These are phyloP conservation scores for Plantago major DNA, from an alignment of 257 asterid species.

Conservation along the genomic window DNA sequence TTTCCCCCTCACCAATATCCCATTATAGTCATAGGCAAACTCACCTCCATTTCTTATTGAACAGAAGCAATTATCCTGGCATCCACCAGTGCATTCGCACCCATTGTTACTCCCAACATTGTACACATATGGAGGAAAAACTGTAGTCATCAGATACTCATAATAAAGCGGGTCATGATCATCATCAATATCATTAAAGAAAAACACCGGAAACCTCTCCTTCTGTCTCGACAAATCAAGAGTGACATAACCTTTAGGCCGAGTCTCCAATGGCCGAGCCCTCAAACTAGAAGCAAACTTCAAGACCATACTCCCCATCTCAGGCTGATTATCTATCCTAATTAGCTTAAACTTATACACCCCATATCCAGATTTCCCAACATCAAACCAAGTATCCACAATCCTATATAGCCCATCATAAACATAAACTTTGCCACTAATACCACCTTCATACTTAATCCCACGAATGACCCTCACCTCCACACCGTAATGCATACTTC, in stretches of 20 bases:
- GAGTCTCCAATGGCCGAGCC: constrained; percentile 39
- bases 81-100: constrained; percentile 55
- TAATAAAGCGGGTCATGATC: constrained; percentile 46
- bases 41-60: constrained; percentile 63
- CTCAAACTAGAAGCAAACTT: constrained; percentile 45
- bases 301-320: constrained; percentile 42
- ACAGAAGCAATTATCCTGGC: constrained; percentile 51
- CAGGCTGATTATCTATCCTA: constrained; percentile 51
- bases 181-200: constrained; percentile 58
- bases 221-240: constrained; percentile 57
- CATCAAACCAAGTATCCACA: constrained; percentile 28
- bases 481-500: constrained; percentile 73
- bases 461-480: constrained; percentile 88
- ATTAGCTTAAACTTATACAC: constrained; percentile 66
- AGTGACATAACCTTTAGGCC: constrained; percentile 55
- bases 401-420: constrained; percentile 67
- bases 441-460: constrained; percentile 51
- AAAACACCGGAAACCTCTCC: constrained; percentile 53
- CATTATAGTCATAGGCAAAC: constrained; percentile 50
- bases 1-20: constrained; percentile 59
- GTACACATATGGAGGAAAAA: constrained; percentile 45
- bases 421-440: constrained; percentile 66
- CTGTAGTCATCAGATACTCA: constrained; percentile 43
- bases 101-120: constrained; percentile 36
- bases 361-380: constrained; percentile 73